These are phyloP conservation scores for Ceratocystis diversiconidia DNA, from an alignment of 2,329 filamentous ascomycete genomes.

Conservation along the genomic window DNA sequence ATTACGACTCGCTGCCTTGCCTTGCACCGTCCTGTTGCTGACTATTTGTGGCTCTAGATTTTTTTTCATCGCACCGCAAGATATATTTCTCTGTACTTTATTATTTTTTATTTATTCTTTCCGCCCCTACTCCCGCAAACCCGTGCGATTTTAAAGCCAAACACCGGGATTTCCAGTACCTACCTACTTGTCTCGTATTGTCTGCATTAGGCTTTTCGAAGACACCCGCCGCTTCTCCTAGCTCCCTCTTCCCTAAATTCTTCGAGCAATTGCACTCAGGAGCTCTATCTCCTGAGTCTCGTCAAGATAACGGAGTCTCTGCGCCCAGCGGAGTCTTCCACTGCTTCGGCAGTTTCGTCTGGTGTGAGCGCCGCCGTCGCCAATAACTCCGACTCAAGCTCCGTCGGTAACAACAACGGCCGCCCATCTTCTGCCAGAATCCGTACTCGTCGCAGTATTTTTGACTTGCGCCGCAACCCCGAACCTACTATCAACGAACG, in stretches of 20 bases:
- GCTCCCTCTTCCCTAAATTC: neutral
- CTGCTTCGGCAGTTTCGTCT: constrained; percentile 18
- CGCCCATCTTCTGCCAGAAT: constrained; percentile 16
- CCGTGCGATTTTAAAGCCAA: neutral
- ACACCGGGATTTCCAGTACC: neutral
- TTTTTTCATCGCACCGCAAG: neutral
- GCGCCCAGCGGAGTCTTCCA: constrained; percentile 17
- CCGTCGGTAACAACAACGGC: constrained; percentile 7
- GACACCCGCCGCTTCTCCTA: neutral
- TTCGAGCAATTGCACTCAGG: constrained; percentile 12
- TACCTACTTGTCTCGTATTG: neutral
- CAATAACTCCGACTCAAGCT: constrained; percentile 12
- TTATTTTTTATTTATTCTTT: neutral
- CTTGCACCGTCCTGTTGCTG: neutral
- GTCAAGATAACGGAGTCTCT: constrained; percentile 19
- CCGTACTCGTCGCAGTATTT: constrained; percentile 16
- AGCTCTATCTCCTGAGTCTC: constrained; percentile 17
- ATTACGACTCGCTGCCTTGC: no score
- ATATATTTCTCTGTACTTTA: constrained; percentile 4
- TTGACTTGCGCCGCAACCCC: constrained; percentile 22
- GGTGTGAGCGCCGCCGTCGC: constrained; percentile 17
- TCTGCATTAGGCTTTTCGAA: constrained; percentile 1
- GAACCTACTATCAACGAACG: constrained; percentile 14
- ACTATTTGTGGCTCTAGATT: neutral
- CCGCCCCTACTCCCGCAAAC: neutral